Evolutionary conservation across 805 yeast genomes (phyloP).

Genomic region (Metschnikowia continentalis): DNA sequence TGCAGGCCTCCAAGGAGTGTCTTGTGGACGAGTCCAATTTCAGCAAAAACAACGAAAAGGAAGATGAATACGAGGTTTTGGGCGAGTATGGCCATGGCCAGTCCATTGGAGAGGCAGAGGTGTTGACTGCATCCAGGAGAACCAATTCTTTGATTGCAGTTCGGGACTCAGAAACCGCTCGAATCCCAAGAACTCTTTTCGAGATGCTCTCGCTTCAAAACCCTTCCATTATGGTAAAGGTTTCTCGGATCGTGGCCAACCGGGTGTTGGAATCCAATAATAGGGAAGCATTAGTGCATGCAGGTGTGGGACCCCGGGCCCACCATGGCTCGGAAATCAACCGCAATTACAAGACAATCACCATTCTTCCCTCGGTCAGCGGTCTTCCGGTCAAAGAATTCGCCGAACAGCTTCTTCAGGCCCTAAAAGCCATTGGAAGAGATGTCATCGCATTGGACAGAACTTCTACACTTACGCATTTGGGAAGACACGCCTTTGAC

Average conservation of each 20-base stretch:
- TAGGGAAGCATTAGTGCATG: slow-evolving; percentile 25
- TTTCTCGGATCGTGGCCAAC: slow-evolving; percentile 80
- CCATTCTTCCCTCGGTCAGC: slow-evolving; percentile 71
- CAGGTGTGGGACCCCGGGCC: slow-evolving; percentile 6
- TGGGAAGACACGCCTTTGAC: slow-evolving; percentile 92
- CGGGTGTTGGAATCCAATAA: slow-evolving; percentile 28
- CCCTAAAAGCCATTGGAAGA: slow-evolving; percentile 68
- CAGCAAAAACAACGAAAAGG: slow-evolving; percentile 8
- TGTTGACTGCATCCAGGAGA: slow-evolving; percentile 73
- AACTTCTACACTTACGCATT: slow-evolving; percentile 68
- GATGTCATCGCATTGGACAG: slow-evolving; percentile 79
- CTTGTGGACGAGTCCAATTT: slow-evolving; percentile 22
- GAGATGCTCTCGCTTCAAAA: slow-evolving; percentile 78
- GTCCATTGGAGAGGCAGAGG: slow-evolving; percentile 93
- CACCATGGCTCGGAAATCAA: slow-evolving; percentile 20
- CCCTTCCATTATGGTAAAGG: slow-evolving; percentile 88
- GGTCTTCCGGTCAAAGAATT: slow-evolving; percentile 88
- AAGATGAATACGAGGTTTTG: slow-evolving; percentile 34
- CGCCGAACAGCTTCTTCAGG: slow-evolving; percentile 67
- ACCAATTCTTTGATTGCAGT: slow-evolving; percentile 74
- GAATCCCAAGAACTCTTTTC: slow-evolving; percentile 86
- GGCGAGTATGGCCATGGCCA: slow-evolving; percentile 93
- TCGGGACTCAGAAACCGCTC: slow-evolving; percentile 88
- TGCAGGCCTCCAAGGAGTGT: not conserved
- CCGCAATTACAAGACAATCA: slow-evolving; percentile 71